Evolutionary conservation across 441 rosid species (phyloP).

Genomic region (Breynia disticha): DNA sequence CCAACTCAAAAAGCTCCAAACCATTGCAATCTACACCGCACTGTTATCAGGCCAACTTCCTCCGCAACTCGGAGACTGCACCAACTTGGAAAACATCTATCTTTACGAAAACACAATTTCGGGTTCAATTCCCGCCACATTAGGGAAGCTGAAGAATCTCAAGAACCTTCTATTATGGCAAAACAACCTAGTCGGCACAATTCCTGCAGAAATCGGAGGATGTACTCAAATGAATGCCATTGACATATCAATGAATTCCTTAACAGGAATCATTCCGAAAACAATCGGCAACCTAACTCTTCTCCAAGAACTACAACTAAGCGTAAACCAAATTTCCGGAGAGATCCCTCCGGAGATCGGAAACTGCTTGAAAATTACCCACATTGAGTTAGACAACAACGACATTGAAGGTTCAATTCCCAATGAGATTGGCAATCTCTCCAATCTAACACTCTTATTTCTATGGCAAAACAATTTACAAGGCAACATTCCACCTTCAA

Average conservation of each 20-base stretch:
- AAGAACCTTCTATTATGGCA: conserved; percentile 58
- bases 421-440: conserved; percentile 36
- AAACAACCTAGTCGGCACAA: conserved; percentile 55
- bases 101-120: conserved; percentile 74
- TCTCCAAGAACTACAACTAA: conserved; percentile 77
- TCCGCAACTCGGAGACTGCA: conserved; percentile 67
- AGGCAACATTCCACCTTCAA: conserved; percentile 46
- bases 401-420: conserved; percentile 56
- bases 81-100: conserved; percentile 60
- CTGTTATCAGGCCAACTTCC: conserved; percentile 69
- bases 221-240: conserved; percentile 52
- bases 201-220: conserved; percentile 55
- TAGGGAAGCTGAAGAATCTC: conserved; percentile 53
- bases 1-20: conserved; percentile 52
- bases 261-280: conserved; percentile 67
- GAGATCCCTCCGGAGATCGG: conserved; percentile 55
- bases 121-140: conserved; percentile 64
- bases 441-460: conserved; percentile 45
- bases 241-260: conserved; percentile 63
- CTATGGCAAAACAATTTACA: conserved; percentile 64
- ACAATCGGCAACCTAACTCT: conserved; percentile 53
- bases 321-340: conserved; percentile 75
- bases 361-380: conserved; percentile 50
- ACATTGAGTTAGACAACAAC: conserved; percentile 74
- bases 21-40: conserved; percentile 70